These are phyloP conservation scores for Penicillium sclerotigenum DNA, from an alignment of 2,329 filamentous ascomycete genomes.

Conservation along the genomic window DNA sequence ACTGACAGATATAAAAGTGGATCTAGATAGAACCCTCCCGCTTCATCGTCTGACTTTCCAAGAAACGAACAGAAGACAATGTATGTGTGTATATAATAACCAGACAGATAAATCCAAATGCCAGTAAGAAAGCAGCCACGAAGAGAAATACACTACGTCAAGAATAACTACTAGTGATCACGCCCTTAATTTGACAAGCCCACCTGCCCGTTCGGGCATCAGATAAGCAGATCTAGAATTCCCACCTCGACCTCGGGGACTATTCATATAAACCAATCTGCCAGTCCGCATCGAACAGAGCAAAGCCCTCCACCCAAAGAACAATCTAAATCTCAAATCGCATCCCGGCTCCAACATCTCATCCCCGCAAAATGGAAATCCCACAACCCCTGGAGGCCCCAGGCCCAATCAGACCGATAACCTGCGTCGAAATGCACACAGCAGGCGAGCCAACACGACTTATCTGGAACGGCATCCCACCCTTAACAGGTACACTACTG, in stretches of 20 bases:
- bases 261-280: neutral
- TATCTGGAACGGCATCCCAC: constrained; percentile 42
- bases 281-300: neutral
- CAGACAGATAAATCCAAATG: no score
- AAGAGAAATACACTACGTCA: neutral
- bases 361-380: neutral
- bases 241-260: neutral
- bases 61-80: neutral
- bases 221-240: no score
- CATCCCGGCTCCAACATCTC: neutral
- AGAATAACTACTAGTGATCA: neutral
- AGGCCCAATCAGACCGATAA: constrained; percentile 16
- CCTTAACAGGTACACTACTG: constrained; percentile 40
- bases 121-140: neutral
- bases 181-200: neutral
- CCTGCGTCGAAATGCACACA: constrained; percentile 48
- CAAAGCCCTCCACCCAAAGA: neutral
- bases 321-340: no score
- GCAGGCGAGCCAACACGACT: constrained; percentile 52
- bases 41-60: neutral
- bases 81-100: neutral
- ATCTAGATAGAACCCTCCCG: neutral
- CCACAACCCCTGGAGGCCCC: constrained; percentile 3
- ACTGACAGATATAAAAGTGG: neutral
- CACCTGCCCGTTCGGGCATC: neutral